These are phyloP conservation scores for Trichoderma gamsii DNA, from an alignment of 495 filamentous ascomycete species.

Conservation along the genomic window DNA sequence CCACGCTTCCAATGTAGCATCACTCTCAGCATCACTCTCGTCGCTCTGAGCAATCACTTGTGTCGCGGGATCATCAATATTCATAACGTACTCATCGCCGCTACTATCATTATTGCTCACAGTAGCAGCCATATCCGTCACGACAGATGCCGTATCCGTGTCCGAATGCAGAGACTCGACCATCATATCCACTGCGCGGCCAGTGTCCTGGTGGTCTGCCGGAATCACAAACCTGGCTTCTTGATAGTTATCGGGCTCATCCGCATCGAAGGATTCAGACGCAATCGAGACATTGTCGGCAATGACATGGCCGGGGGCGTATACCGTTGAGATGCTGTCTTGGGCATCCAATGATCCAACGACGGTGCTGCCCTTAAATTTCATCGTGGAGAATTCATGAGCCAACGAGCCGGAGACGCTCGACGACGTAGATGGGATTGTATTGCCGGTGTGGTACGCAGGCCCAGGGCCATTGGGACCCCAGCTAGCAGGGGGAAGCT, in stretches of 20 bases:
- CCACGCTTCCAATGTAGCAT: not conserved
- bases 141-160: not conserved
- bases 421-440: conserved; percentile 23
- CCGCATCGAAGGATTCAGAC: conserved; percentile 22
- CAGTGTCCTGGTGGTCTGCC: conserved; percentile 24
- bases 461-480: conserved; percentile 41
- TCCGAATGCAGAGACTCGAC: conserved; percentile 15
- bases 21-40: not conserved
- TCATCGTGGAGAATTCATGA: conserved; percentile 19
- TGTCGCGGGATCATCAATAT: not conserved
- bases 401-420: conserved; percentile 23
- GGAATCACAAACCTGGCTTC: conserved; percentile 24
- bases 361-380: conserved; percentile 17
- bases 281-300: conserved; percentile 15
- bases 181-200: conserved; percentile 22
- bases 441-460: conserved; percentile 38
- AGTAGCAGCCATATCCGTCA: not conserved
- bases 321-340: conserved; percentile 21
- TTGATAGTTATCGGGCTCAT: conserved; percentile 19
- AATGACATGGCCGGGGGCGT: conserved; percentile 18
- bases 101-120: not conserved
- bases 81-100: not conserved
- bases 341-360: conserved; percentile 26
- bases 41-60: not conserved
- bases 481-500: conserved; percentile 33